Base-by-base conservation (phyloP, 2,329 filamentous ascomycete species). In the Ceratocystis huliohia region DNA sequence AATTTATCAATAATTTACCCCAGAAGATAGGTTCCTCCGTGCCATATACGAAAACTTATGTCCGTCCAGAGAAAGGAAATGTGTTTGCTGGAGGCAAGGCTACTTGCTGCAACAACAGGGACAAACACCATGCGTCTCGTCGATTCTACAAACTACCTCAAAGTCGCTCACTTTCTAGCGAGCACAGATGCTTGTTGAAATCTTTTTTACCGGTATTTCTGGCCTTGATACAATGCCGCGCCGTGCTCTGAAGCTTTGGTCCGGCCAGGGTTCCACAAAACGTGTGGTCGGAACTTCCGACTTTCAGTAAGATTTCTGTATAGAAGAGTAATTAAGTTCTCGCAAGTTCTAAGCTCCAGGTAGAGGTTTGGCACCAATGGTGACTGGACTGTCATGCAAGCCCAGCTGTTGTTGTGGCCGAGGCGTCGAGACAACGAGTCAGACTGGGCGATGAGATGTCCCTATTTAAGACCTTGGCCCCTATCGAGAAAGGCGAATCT, bases 231-330 rank as follows among this genome's bases (percentile, higher is more conserved):
- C 56, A n/a, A 22, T 59, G 30, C 17, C 17, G 56, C 56, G 25
- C 56, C 25, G 25, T 59, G 56, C 56, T n/a, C 28, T 20, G 25
- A 59, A 59, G 56, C 56, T 59, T 59, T 33, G 56, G 56, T 28
- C 28, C 30, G 28, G 25, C 1, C 56, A 59, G n/a, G 15, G 25
- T n/a, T n/a, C 25, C 13, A 59, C 15, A 59, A 37, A 59, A 59
- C 28, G 2, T 30, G n/a, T n/a, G 25, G 48, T 53, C 56, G 56
- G 56, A 59, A 59, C 20, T 59, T 59, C 56, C 56, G 56, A 59
- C 56, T 20, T 59, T 59, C 20, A n/a, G 22, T 30, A 13, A 8
- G 30, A 3, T 10, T 25, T 20, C 17, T 59, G 28, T 4, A 8
- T 3, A 20, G 28, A 13, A 6, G 25, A 59, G 13, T 15, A n/a